Base-by-base conservation (phyloP, 1,139 yeast genomes). In the Blastobotrys raffinosifermentans region DNA sequence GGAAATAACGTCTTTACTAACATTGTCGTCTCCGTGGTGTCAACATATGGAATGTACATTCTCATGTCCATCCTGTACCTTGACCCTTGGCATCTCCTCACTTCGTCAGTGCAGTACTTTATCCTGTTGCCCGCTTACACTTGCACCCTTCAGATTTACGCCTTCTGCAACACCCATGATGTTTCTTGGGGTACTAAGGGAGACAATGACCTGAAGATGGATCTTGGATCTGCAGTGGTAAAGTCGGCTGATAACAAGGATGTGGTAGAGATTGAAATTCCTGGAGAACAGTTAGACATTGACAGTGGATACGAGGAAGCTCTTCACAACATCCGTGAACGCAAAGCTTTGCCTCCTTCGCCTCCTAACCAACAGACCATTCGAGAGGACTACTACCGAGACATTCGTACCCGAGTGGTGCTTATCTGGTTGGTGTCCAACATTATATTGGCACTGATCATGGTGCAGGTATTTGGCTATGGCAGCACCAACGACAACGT, bases 151-250 rank as follows among this genome's bases (percentile, higher is more conserved):
- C 96, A 87, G 61, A 85, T 87, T 40, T 87, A 85, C 64, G 96
- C 97, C 1, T 85, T 86, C 60, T 87, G 97, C 64, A 87, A 87
- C 57, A 86, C 95, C 4, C 96, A 87, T 63, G 96, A 87, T 68
- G 94, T 87, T 37, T 82, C 95, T 0, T 89, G 96, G 96, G 96
- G 96, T 62, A 89, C 96, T 0, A 87, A 87, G 58, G 96, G 96
- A 48, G 95, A 89, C 45, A 83, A 81, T 48, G 76, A 77, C 47
- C 82, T 80, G 34, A 70, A 77, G 11, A 77, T 77, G 51, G 77
- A 73, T 39, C 64, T 80, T 38, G 83, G 86, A 31, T 70, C 75
- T 19, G 87, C 85, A 10, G 77, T 72, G 19, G 74, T 72, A 38
- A 72, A 67, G 48, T 72, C 71, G 26, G 72, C 71, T 30, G 66